phyloP scores from a whole-genome alignment of 176 grass and related monocot genomes.

The Cenchrus fungigraminus region DNA sequence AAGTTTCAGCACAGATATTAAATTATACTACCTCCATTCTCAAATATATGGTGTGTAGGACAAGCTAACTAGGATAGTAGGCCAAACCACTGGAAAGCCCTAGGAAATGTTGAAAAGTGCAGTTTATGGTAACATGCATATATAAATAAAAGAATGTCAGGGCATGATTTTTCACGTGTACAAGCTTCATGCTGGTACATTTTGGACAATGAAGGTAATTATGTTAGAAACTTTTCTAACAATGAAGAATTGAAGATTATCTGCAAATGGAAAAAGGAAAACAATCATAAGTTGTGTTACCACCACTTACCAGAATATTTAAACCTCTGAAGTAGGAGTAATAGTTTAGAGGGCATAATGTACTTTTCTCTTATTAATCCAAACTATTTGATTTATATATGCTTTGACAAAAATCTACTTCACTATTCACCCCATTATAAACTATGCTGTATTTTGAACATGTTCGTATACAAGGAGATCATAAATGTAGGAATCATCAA shows the following conservation, averaged over 20 bases:
- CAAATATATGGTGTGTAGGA: no score
- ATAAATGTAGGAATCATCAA: no score
- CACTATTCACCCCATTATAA: not conserved
- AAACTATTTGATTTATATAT: not conserved
- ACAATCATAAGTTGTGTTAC: not conserved
- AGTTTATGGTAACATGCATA: not conserved
- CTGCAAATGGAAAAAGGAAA: not conserved
- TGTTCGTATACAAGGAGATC: not conserved
- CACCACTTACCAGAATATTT: not conserved
- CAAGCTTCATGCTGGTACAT: conserved; percentile 15
- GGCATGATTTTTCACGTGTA: not conserved
- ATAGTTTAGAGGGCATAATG: conserved; percentile 30
- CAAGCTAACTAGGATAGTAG: not conserved
- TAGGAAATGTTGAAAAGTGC: conserved; percentile 6
- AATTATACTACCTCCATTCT: not conserved
- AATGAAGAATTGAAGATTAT: not conserved
- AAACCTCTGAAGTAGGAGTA: not conserved
- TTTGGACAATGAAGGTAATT: not conserved
- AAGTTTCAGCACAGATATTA: conserved; percentile 21
- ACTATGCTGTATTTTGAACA: not conserved
- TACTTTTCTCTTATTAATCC: conserved; percentile 8
- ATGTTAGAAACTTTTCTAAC: no score
- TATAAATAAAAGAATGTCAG: not conserved
- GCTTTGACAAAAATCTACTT: conserved; percentile 6
- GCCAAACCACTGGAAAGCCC: conserved; percentile 11